Base-by-base conservation (phyloP, 2,329 filamentous ascomycete species). In the Diatrype stigma region DNA sequence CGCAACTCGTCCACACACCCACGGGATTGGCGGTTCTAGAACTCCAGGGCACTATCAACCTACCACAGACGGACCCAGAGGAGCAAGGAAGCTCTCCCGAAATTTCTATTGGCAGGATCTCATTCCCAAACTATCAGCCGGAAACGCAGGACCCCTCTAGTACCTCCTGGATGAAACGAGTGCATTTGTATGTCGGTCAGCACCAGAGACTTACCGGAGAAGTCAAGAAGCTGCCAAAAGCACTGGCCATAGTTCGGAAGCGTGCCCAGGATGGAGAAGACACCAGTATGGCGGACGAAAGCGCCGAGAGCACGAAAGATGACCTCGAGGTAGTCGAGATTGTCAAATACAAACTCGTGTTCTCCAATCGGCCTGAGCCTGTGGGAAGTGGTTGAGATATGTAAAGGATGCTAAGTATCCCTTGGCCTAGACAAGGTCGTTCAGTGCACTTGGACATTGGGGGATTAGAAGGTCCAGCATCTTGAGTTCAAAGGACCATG, bases 171-270 rank as follows among this genome's bases (percentile, higher is more conserved):
- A 96, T 93, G 89, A 95, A 91, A 71, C 80, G 83, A 34, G 90
- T 93, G 26, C 89, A 96, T 64, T 73, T 97, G 46, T 96, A 93
- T 65, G 81, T 97, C 4, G 94, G 93, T 6, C 82, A 86, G 63
- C 88, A 96, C 67, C 94, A 97, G 72, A 81, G 92, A 53, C 80
- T 97, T 65, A 89, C 85, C 1, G 94, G 94, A 3, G 91, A 97
- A 69, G 85, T 96, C 46, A 96, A 91, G 77, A 96, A 91, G 70
- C 72, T 97, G 46, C 80, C 81, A 6, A 88, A 82, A 63, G 85
- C 92, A 2, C 66, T 96, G 58, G 94, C 87, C 3, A 76, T 97
- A n/a, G 77, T 97, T 22, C 79, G 84, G 56, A 82, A 80, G 61
- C 77, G 77, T 51, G 64, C 62, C 19, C 59, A 57, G 7, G 62